Conservation (phyloP, 176 grass and related monocot genomes). For the Ensete ventricosum region DNA sequence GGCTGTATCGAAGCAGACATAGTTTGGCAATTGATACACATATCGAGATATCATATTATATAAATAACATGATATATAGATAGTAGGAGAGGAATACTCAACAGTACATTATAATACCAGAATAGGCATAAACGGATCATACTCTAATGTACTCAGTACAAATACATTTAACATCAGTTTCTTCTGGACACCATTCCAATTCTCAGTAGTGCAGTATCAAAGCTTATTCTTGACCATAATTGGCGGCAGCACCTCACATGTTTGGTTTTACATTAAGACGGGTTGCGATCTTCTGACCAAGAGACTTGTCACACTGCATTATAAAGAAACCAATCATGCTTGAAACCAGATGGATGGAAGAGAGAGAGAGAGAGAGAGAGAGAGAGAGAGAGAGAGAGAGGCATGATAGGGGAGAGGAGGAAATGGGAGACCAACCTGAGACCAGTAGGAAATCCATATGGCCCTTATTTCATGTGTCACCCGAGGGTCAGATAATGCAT, state of each 20-base stretch:
- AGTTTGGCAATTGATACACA: neutral
- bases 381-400: neutral
- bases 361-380: too few species aligned
- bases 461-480: slow-evolving; percentile 83
- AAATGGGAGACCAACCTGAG: slow-evolving; percentile 44
- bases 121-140: too few species aligned
- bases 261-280: slow-evolving; percentile 67
- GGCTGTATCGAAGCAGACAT: too few species aligned
- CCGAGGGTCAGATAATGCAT: slow-evolving; percentile 73
- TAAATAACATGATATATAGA: too few species aligned
- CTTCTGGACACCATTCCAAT: neutral
- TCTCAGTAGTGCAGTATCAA: neutral
- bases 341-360: neutral
- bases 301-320: slow-evolving; percentile 68
- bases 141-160: neutral
- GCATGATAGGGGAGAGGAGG: neutral
- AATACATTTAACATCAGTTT: neutral
- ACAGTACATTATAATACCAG: too few species aligned
- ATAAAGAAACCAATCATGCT: neutral
- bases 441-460: slow-evolving; percentile 95
- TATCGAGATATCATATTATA: too few species aligned
- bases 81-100: too few species aligned
- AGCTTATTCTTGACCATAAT: neutral
- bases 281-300: slow-evolving; percentile 78
- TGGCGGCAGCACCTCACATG: slow-evolving; percentile 41